A percentile compares a stretch with the other conserved stretches of the same genome.
Evolutionary conservation across 2,329 filamentous ascomycete species (phyloP).

Genomic region (Xylaria sp.): DNA sequence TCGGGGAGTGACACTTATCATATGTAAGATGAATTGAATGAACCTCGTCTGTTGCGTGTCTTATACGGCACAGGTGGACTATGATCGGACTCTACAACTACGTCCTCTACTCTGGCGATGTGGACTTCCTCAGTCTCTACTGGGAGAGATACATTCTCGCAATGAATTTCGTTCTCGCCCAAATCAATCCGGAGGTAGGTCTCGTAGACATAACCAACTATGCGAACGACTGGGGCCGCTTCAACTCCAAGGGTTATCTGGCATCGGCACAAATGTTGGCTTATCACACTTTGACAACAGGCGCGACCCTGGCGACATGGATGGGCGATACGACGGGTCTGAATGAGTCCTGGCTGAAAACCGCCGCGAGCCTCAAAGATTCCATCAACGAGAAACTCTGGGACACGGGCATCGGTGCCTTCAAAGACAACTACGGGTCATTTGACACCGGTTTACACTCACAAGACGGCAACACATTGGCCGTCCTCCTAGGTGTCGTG

Average conservation of each 20-base stretch:
- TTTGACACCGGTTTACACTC: conserved; percentile 44
- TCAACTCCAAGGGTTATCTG: conserved; percentile 22
- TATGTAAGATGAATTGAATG: conserved; percentile 24
- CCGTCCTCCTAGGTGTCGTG: conserved; percentile 45
- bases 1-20: conserved; percentile 29
- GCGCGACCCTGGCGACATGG: conserved; percentile 45
- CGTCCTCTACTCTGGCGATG: conserved; percentile 49
- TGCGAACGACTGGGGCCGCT: conserved; percentile 29
- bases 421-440: conserved; percentile 45
- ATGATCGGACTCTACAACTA: conserved; percentile 57
- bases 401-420: conserved; percentile 43
- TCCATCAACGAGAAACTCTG: conserved; percentile 46
- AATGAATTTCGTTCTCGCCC: conserved; percentile 32
- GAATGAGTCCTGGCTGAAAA: conserved; percentile 36
- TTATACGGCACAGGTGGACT: conserved; percentile 31
- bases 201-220: conserved; percentile 24
- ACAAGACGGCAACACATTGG: conserved; percentile 56
- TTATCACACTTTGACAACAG: conserved; percentile 50
- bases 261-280: conserved; percentile 32
- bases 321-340: conserved; percentile 38
- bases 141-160: conserved; percentile 46
- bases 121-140: conserved; percentile 40
- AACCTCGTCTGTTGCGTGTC: conserved; percentile 1
- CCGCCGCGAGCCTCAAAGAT: conserved; percentile 38
- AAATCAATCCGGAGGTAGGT: conserved; percentile 22